Evolutionary conservation across 495 filamentous ascomycete species (phyloP).

Genomic region (Neurospora pannonica): DNA sequence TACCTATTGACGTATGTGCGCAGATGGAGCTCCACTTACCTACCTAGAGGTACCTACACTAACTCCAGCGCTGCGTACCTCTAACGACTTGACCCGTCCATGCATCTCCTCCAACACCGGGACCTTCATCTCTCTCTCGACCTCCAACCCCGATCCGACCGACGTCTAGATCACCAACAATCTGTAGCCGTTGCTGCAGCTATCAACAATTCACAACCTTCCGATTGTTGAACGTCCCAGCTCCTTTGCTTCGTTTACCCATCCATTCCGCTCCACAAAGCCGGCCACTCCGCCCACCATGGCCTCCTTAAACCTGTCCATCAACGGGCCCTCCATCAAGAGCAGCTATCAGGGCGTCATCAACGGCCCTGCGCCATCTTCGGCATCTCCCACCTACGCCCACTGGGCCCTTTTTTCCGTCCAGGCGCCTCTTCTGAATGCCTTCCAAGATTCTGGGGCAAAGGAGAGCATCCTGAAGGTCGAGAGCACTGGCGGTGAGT

Average conservation of each 20-base stretch:
- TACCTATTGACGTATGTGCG: background rate
- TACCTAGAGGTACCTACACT: background rate
- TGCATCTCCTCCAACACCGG: background rate
- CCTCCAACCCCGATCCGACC: background rate
- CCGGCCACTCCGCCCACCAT: conserved; percentile 37
- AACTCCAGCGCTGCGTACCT: background rate
- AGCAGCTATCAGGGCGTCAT: conserved; percentile 87
- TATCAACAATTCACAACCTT: background rate
- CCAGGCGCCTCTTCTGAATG: conserved; percentile 77
- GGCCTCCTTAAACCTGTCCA: conserved; percentile 86
- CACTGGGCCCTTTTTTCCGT: conserved; percentile 89
- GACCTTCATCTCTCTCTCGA: background rate
- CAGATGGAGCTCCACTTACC: background rate
- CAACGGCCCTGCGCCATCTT: conserved; percentile 57
- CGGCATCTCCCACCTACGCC: conserved; percentile 46
- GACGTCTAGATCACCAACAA: background rate
- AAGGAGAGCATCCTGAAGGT: conserved; percentile 96
- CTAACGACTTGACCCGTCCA: background rate
- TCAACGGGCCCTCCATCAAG: conserved; percentile 83
- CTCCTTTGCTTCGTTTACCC: background rate
- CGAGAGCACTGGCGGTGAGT: conserved; percentile 76
- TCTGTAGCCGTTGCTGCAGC: background rate
- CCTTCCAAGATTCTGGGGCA: conserved; percentile 73
- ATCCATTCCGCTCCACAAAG: background rate
- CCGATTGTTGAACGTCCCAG: background rate